phyloP scores from a whole-genome alignment of 2,329 filamentous ascomycete genomes.

The Talaromyces rugulosus region DNA sequence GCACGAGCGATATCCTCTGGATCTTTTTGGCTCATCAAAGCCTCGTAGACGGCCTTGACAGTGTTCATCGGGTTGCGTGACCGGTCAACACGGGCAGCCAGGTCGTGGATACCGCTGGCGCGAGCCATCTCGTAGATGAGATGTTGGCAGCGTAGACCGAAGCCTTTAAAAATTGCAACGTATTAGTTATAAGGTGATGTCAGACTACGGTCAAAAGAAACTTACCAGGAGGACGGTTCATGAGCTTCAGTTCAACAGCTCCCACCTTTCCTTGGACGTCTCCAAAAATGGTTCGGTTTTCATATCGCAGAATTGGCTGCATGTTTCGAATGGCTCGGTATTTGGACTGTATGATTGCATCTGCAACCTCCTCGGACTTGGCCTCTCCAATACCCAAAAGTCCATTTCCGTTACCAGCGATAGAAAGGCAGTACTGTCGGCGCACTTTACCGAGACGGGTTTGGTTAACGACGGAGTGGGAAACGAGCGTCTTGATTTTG shows the following conservation, averaged over 20 bases:
- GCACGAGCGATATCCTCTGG: slow-evolving; percentile 88
- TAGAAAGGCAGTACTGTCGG: slow-evolving; percentile 68
- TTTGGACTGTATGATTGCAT: slow-evolving; percentile 67
- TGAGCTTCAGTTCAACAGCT: slow-evolving; percentile 79
- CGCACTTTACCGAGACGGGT: slow-evolving; percentile 92
- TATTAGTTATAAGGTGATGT: slow-evolving; percentile 1
- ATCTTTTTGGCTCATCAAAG: slow-evolving; percentile 75
- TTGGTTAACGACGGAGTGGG: slow-evolving; percentile 78
- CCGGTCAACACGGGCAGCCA: slow-evolving; percentile 76
- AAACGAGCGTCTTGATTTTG: slow-evolving; percentile 67
- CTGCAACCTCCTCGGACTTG: slow-evolving; percentile 70
- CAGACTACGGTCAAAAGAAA: slow-evolving; percentile 13
- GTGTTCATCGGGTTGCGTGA: slow-evolving; percentile 97
- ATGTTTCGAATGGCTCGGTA: slow-evolving; percentile 86
- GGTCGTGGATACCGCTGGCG: slow-evolving; percentile 78
- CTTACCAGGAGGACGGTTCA: slow-evolving; percentile 81
- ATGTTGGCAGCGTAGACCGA: slow-evolving; percentile 85
- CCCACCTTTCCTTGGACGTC: slow-evolving; percentile 79
- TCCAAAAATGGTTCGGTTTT: slow-evolving; percentile 87
- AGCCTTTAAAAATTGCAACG: slow-evolving; percentile 56
- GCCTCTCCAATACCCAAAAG: slow-evolving; percentile 84
- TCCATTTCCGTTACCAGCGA: slow-evolving; percentile 84
- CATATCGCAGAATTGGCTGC: slow-evolving; percentile 86
- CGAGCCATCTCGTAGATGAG: slow-evolving; percentile 94
- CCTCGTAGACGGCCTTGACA: slow-evolving; percentile 84